Evolutionary conservation across 495 filamentous ascomycete species (phyloP).

Genomic region (Staphylotrichum tortipilum): DNA sequence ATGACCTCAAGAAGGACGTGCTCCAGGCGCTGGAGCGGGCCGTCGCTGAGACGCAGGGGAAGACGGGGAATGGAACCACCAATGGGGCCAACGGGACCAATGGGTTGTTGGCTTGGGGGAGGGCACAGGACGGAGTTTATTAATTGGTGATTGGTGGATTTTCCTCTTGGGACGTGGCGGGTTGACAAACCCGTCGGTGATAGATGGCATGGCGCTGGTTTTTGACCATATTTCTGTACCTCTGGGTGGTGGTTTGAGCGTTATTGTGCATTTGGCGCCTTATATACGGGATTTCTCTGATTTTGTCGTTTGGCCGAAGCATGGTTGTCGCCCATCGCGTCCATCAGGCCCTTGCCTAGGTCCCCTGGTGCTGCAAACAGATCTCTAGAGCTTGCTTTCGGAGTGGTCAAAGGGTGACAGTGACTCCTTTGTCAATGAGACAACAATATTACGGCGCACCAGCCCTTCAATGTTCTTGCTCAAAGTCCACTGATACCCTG

Average conservation of each 20-base stretch:
- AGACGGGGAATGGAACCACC: conserved; percentile 16
- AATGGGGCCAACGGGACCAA: conserved; percentile 12
- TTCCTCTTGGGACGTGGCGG: neutral
- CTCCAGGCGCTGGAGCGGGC: conserved; percentile 74
- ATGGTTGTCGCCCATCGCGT: no score
- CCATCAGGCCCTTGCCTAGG: no score
- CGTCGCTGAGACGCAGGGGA: conserved; percentile 37
- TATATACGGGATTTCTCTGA: no score
- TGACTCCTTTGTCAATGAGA: no score
- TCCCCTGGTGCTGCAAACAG: no score
- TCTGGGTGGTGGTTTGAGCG: neutral
- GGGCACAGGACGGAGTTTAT: neutral
- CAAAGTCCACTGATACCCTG: no score
- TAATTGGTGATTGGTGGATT: neutral
- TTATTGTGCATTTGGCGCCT: no score
- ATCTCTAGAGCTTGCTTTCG: no score
- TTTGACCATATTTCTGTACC: neutral
- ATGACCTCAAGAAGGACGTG: conserved; percentile 78
- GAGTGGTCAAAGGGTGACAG: no score
- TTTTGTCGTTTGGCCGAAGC: no score
- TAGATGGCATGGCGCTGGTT: conserved; percentile 5
- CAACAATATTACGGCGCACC: no score
- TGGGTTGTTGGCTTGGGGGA: conserved; percentile 1
- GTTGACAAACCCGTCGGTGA: neutral
- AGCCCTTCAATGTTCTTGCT: no score